Conservation (phyloP, 495 filamentous ascomycete genomes). For the Hyaloscypha hepaticicola region DNA sequence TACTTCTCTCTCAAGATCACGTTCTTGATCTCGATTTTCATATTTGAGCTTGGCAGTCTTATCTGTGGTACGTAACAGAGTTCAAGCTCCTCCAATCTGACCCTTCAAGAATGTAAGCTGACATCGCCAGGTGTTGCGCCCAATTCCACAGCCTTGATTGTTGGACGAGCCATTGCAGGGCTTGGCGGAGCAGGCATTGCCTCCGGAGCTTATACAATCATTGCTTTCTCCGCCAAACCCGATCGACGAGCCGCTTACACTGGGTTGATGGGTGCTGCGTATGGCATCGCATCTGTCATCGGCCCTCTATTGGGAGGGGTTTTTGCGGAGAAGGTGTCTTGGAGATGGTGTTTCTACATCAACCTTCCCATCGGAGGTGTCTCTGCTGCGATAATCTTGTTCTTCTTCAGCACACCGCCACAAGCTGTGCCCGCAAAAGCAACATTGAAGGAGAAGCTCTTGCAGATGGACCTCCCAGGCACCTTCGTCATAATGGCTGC, state of each 20-base stretch:
- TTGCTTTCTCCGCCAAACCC: constrained; percentile 72
- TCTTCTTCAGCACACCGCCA: constrained; percentile 51
- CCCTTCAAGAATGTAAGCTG: not conserved
- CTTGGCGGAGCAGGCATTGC: constrained; percentile 80
- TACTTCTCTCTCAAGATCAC: constrained; percentile 50
- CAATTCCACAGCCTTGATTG: constrained; percentile 69
- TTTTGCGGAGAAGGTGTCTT: constrained; percentile 48
- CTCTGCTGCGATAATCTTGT: constrained; percentile 42
- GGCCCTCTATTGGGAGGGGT: constrained; percentile 62
- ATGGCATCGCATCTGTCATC: constrained; percentile 63
- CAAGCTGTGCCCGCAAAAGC: constrained; percentile 26
- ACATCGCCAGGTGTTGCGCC: constrained; percentile 56
- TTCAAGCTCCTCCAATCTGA: not conserved
- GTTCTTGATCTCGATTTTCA: constrained; percentile 67
- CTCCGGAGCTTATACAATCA: constrained; percentile 77
- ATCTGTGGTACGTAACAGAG: constrained; percentile 57
- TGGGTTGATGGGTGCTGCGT: constrained; percentile 57
- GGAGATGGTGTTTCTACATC: constrained; percentile 30
- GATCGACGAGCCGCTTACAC: constrained; percentile 58
- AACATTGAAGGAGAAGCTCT: constrained; percentile 26
- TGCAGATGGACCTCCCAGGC: constrained; percentile 33
- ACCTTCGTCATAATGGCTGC: constrained; percentile 39
- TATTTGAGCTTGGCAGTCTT: constrained; percentile 83
- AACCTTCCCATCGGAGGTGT: constrained; percentile 60
- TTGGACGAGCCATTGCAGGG: constrained; percentile 82